These are phyloP conservation scores for Vigna unguiculata DNA, from an alignment of 306 rosid species.

Conservation along the genomic window DNA sequence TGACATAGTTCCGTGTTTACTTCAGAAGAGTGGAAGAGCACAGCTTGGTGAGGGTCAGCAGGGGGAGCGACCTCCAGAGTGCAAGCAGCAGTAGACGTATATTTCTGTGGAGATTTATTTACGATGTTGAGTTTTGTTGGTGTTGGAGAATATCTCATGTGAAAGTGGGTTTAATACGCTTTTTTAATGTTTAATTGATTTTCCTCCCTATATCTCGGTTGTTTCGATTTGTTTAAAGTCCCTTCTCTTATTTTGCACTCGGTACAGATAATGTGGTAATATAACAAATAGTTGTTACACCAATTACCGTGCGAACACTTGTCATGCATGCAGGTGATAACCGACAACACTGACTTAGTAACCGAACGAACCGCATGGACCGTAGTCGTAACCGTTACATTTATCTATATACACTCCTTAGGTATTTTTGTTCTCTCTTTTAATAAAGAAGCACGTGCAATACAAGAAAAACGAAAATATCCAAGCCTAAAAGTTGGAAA, in stretches of 20 bases:
- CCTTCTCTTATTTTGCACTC: slow-evolving; percentile 40
- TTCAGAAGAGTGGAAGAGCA: slow-evolving; percentile 73
- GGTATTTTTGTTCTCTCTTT: too few relatives aligned
- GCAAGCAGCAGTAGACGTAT: slow-evolving; percentile 86
- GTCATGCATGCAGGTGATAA: too few relatives aligned
- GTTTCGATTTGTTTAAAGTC: slow-evolving; percentile 46
- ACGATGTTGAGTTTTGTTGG: slow-evolving; percentile 38
- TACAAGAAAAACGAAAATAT: too few relatives aligned
- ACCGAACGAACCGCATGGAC: too few relatives aligned
- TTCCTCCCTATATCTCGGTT: slow-evolving; percentile 26
- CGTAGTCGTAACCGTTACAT: too few relatives aligned
- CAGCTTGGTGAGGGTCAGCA: slow-evolving; percentile 54
- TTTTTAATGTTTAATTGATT: slow-evolving; percentile 55
- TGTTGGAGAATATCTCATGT: slow-evolving; percentile 26
- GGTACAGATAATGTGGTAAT: slow-evolving; percentile 53
- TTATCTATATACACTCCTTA: too few relatives aligned
- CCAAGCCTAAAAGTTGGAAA: too few relatives aligned
- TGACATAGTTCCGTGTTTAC: neutral
- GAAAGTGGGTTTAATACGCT: slow-evolving; percentile 48
- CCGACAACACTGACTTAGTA: too few relatives aligned
- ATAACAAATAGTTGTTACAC: neutral
- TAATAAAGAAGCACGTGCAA: too few relatives aligned
- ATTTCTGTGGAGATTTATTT: slow-evolving; percentile 16
- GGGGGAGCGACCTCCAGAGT: slow-evolving; percentile 90
- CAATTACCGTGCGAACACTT: too few relatives aligned